These are phyloP conservation scores for Leishmania arabica DNA, from an alignment of 208 protist genomes.

Conservation along the genomic window DNA sequence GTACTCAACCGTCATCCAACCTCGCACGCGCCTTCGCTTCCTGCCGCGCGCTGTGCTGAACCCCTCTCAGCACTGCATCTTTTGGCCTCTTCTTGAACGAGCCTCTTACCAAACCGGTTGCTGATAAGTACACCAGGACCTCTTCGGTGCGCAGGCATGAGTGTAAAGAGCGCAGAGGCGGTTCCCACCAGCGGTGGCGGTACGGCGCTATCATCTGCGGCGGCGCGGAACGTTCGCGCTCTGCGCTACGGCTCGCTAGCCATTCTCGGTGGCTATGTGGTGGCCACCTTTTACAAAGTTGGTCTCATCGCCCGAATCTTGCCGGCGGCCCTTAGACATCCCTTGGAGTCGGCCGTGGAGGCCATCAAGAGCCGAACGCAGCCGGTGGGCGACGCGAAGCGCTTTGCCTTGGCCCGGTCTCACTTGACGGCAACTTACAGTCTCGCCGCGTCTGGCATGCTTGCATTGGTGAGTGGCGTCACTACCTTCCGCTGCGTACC, in stretches of 20 bases:
- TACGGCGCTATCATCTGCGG: not conserved
- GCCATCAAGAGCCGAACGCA: conserved; percentile 57
- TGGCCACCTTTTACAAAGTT: conserved; percentile 58
- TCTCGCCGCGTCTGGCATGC: conserved; percentile 53
- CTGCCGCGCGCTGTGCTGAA: not conserved
- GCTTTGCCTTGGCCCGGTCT: conserved; percentile 44
- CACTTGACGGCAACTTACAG: conserved; percentile 67
- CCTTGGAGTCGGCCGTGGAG: conserved; percentile 53
- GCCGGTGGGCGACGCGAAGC: conserved; percentile 51
- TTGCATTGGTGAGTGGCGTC: conserved; percentile 42
- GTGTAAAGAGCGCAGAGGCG: not conserved
- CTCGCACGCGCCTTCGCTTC: not conserved
- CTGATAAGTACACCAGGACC: too few relatives aligned
- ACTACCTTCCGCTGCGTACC: conserved; percentile 50
- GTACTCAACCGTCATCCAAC: not conserved
- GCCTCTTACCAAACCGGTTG: not conserved
- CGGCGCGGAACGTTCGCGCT: conserved; percentile 8
- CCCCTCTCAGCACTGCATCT: not conserved
- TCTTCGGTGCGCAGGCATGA: not conserved
- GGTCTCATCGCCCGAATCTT: conserved; percentile 53
- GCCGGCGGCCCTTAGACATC: conserved; percentile 16
- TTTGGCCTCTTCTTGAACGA: not conserved
- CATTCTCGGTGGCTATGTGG: conserved; percentile 59
- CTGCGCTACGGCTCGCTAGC: conserved; percentile 53
- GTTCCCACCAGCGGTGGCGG: not conserved